These are phyloP conservation scores for Monosporozyma yasuniensis DNA, from an alignment of 805 yeast genomes.

Conservation along the genomic window DNA sequence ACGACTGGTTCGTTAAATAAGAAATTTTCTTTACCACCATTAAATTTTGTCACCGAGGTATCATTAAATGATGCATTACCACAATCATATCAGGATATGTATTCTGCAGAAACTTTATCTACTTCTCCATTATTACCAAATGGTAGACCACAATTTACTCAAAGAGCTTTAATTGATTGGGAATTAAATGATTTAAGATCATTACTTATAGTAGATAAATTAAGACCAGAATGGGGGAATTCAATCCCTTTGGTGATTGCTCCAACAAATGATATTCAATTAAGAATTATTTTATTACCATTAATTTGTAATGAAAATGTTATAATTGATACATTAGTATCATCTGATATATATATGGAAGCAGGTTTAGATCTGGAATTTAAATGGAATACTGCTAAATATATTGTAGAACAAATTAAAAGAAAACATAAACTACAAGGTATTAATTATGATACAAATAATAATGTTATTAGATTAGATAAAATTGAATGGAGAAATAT, in stretches of 20 bases:
- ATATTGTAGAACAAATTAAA: constrained; percentile 51
- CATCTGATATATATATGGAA: constrained; percentile 56
- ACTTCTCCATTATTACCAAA: constrained; percentile 38
- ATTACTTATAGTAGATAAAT: constrained; percentile 42
- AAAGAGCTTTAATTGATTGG: constrained; percentile 60
- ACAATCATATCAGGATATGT: constrained; percentile 43
- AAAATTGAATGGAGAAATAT: constrained; percentile 65
- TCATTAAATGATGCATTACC: constrained; percentile 47
- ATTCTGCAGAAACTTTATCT: constrained; percentile 44
- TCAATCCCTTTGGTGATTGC: constrained; percentile 37
- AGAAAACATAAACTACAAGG: constrained; percentile 34
- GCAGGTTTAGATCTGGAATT: constrained; percentile 47
- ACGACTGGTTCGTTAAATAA: neutral
- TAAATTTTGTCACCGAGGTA: constrained; percentile 18
- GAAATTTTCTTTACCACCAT: constrained; percentile 3
- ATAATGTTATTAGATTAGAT: constrained; percentile 31
- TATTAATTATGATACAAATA: constrained; percentile 18
- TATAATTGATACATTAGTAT: constrained; percentile 41
- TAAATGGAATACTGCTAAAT: constrained; percentile 50
- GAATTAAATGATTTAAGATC: constrained; percentile 61
- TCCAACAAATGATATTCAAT: constrained; percentile 27
- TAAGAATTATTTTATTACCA: constrained; percentile 39
- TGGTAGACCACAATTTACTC: constrained; percentile 57
- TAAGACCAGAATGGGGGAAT: constrained; percentile 50
- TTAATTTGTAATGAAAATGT: constrained; percentile 40